Base-by-base conservation (phyloP, 2,329 filamentous ascomycete genomes). In the Lecanosticta acicola region DNA sequence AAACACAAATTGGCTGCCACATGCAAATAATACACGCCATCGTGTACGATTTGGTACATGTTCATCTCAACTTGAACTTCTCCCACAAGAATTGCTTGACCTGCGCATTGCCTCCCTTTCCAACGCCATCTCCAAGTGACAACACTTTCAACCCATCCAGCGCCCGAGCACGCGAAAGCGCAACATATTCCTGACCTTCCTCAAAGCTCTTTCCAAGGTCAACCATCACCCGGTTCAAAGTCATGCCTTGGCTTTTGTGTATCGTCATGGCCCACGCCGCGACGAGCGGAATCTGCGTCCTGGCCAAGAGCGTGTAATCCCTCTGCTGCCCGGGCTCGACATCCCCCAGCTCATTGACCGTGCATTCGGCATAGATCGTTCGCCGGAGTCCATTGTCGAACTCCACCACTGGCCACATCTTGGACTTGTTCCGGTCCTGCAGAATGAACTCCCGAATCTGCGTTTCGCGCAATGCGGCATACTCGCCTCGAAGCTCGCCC, bases 211-310 rank as follows among this genome's bases (percentile, higher is more conserved):
- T 41, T 8, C 39, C 58, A 3, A 84, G 58, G 54, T 83, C 65
- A 1, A 84, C 76, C 1, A 74, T 68, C 1, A 79, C 78, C 2
- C 71, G 69, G 16, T 82, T 73, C 2, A 85, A 64, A 1, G 79
- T 83, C 69, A 82, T 76, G 2, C 80, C 78, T 64, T 83, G 78
- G 2, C 71, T 72, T 59, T 80, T 83, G 59, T 84, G 80, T 2
- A 82, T 74, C 0, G 74, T 83, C 54, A 83, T 72, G 5, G 35
- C 35, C 35, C 80, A 84, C 0, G 74, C 80, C 0, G 79, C 68
- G 1, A 72, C 64, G 0, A 84, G 67, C 0, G 81, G 81, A 3
- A 84, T 71, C 57, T 84, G 81, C 0, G 79, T 80, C 14, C 81
- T 70, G 16, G 82, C 74, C 3, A 85, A 65, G 1, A 79, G 82